Evolutionary conservation across 352 stramenopile genomes (phyloP).

Genomic region (Thraustochytrium sp.): DNA sequence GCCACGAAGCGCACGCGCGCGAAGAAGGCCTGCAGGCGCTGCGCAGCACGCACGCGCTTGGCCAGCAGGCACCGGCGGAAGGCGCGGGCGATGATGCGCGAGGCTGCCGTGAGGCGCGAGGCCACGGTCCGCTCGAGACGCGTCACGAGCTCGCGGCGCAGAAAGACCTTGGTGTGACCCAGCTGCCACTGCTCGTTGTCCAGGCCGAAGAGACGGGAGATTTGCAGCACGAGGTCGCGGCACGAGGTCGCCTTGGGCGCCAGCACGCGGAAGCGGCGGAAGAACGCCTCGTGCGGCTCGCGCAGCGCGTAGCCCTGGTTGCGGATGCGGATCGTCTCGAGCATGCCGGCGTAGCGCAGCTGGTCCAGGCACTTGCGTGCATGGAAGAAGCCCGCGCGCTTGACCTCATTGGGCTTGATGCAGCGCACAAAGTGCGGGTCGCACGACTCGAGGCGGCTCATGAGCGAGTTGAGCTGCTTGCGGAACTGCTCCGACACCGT

Average conservation of each 20-base stretch:
- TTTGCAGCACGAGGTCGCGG: slow-evolving; percentile 46
- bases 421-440: slow-evolving; percentile 96
- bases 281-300: slow-evolving; percentile 70
- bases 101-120: slow-evolving; percentile 21
- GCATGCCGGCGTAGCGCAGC: slow-evolving; percentile 93
- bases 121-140: neutral
- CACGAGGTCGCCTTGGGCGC: slow-evolving; percentile 43
- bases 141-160: slow-evolving; percentile 39
- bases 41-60: neutral
- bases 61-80: neutral
- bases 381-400: slow-evolving; percentile 75
- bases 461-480: slow-evolving; percentile 78
- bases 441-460: slow-evolving; percentile 85
- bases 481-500: slow-evolving; percentile 66
- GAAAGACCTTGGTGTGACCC: slow-evolving; percentile 50
- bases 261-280: slow-evolving; percentile 44
- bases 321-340: slow-evolving; percentile 97
- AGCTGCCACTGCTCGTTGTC: slow-evolving; percentile 50
- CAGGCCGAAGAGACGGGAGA: slow-evolving; percentile 45
- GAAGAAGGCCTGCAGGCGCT: slow-evolving; percentile 21
- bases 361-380: slow-evolving; percentile 89
- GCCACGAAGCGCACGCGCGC: slow-evolving; percentile 3
- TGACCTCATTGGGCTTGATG: slow-evolving; percentile 95
- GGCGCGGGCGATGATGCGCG: slow-evolving; percentile 23
- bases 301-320: slow-evolving; percentile 95